phyloP scores from a whole-genome alignment of 2,329 filamentous ascomycete genomes.

The Sordariomycetes sp. region DNA sequence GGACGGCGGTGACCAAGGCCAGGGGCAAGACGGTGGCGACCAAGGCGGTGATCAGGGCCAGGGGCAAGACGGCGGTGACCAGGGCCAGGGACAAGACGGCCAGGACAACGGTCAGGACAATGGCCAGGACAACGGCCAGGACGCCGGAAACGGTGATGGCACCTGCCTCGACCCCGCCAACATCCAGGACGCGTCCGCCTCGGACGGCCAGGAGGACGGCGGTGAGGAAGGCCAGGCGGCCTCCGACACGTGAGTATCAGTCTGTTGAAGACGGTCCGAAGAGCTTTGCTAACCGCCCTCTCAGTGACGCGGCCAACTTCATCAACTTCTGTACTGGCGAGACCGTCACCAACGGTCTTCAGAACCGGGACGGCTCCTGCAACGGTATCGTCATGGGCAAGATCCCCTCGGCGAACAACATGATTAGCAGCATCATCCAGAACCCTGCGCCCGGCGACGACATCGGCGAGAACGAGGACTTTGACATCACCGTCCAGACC shows the following conservation, averaged over 20 bases:
- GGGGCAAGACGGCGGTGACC: background rate
- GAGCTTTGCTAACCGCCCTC: background rate
- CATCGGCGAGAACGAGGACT: constrained; percentile 33
- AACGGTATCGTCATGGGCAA: constrained; percentile 56
- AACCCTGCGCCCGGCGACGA: constrained; percentile 41
- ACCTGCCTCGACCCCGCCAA: constrained; percentile 5
- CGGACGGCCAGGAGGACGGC: constrained; percentile 9
- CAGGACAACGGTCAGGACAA: background rate
- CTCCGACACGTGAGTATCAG: constrained; percentile 35
- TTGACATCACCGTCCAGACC: constrained; percentile 41
- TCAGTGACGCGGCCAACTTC: constrained; percentile 47
- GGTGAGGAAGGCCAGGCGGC: constrained; percentile 30
- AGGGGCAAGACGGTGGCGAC: constrained; percentile 11
- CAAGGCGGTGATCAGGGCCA: background rate
- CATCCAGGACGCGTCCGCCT: constrained; percentile 6
- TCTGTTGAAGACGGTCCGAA: background rate
- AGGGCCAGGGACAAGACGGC: constrained; percentile 10
- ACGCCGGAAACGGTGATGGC: constrained; percentile 8
- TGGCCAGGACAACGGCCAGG: constrained; percentile 5
- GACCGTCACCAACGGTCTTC: constrained; percentile 49
- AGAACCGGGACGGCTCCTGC: constrained; percentile 48
- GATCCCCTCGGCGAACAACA: constrained; percentile 41
- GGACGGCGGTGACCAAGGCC: background rate
- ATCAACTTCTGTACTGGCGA: constrained; percentile 50
- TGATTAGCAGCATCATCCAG: constrained; percentile 46